Percentiles rank a stretch among this genome's conserved stretches.
phyloP scores from a whole-genome alignment of 768 basidiomycete species.

The Lactifluus piperatus region DNA sequence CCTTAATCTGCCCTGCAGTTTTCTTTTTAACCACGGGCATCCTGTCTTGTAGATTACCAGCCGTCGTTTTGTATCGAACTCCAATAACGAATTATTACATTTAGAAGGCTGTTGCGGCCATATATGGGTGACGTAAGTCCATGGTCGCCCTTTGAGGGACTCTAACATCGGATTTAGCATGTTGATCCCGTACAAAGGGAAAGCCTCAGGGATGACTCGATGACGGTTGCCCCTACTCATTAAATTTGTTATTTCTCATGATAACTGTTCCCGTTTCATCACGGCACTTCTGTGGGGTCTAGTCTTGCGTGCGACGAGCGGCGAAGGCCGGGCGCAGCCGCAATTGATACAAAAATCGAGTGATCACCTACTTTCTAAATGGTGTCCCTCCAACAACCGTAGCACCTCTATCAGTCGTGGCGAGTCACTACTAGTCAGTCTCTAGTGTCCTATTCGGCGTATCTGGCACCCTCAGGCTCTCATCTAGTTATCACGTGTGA shows the following conservation, averaged over 20 bases:
- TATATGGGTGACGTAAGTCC: background rate
- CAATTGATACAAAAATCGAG: conserved; percentile 1
- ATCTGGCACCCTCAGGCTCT: background rate
- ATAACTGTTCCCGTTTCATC: background rate
- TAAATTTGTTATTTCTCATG: background rate
- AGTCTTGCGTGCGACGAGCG: background rate
- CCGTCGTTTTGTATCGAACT: conserved; percentile 15
- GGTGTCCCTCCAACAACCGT: background rate
- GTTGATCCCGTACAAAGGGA: too few species aligned
- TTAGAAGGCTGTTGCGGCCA: background rate
- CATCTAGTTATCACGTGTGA: conserved; percentile 4
- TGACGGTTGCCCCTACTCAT: background rate
- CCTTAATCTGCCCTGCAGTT: conserved; percentile 4
- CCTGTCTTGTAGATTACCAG: conserved; percentile 16
- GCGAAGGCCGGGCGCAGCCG: background rate
- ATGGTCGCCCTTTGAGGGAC: background rate
- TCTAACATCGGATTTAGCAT: background rate
- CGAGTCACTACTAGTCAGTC: too few species aligned
- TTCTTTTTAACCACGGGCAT: conserved; percentile 1
- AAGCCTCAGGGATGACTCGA: too few species aligned
- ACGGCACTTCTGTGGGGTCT: background rate
- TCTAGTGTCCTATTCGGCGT: background rate
- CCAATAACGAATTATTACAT: background rate
- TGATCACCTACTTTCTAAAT: background rate
- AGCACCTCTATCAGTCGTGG: background rate